Evolutionary conservation across 768 basidiomycete genomes (phyloP).

Genomic region (Mycena floridula): DNA sequence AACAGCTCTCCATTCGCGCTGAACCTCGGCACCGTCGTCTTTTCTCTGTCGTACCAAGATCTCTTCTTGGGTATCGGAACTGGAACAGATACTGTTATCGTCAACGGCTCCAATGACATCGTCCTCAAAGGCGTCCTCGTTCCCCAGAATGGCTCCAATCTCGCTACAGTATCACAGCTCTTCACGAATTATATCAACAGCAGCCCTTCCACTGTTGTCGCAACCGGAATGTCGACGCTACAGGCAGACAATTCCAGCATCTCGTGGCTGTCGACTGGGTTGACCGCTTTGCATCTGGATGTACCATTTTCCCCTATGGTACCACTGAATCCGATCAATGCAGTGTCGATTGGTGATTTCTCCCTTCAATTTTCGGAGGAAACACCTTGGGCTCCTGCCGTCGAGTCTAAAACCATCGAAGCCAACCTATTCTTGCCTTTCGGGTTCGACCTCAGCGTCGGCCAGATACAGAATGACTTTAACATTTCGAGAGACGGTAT

Average conservation of each 20-base stretch:
- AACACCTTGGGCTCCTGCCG: slow-evolving; percentile 51
- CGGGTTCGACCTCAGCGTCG: slow-evolving; percentile 55
- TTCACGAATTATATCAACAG: slow-evolving; percentile 73
- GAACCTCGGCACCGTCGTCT: slow-evolving; percentile 59
- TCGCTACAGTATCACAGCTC: slow-evolving; percentile 48
- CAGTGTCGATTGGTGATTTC: slow-evolving; percentile 58
- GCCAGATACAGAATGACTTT: slow-evolving; percentile 60
- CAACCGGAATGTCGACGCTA: slow-evolving; percentile 51
- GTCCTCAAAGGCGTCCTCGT: slow-evolving; percentile 51
- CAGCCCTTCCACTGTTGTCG: slow-evolving; percentile 49
- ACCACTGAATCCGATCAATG: slow-evolving; percentile 56
- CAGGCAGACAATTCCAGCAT: slow-evolving; percentile 51
- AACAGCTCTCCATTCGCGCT: slow-evolving; percentile 58
- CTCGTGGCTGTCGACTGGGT: slow-evolving; percentile 61
- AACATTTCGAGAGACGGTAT: slow-evolving; percentile 48
- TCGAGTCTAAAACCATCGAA: slow-evolving; percentile 51
- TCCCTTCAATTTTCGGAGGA: slow-evolving; percentile 48
- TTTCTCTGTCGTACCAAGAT: slow-evolving; percentile 52
- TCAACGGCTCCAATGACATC: slow-evolving; percentile 51
- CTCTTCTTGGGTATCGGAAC: slow-evolving; percentile 53
- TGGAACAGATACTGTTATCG: slow-evolving; percentile 44
- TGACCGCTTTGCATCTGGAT: slow-evolving; percentile 48
- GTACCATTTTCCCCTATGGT: slow-evolving; percentile 52
- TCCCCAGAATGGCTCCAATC: slow-evolving; percentile 41
- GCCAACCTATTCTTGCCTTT: slow-evolving; percentile 69